Conservation (phyloP, 2,329 filamentous ascomycete species). For the Endoconidiophora laricicola region DNA sequence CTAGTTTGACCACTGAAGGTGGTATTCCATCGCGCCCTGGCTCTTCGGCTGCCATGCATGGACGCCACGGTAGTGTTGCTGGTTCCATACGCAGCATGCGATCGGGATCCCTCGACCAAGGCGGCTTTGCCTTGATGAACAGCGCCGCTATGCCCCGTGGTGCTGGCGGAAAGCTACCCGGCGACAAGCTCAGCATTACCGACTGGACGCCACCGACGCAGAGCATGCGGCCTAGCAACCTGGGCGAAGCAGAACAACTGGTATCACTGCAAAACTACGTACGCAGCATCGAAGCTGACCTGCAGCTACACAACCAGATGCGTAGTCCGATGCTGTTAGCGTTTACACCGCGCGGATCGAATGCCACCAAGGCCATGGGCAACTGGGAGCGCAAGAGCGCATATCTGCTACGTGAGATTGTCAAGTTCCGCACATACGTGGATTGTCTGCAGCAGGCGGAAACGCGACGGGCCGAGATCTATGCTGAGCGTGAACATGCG, state of each 20-base stretch:
- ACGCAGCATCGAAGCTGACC: constrained; percentile 66
- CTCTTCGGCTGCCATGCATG: constrained; percentile 23
- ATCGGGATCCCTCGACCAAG: constrained; percentile 46
- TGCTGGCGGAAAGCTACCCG: constrained; percentile 45
- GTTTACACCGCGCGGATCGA: constrained; percentile 70
- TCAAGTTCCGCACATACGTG: constrained; percentile 93
- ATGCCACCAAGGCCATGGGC: constrained; percentile 68
- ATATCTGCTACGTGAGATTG: constrained; percentile 81
- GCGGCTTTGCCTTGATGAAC: constrained; percentile 28
- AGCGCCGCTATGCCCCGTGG: constrained; percentile 25
- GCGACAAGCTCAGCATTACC: constrained; percentile 66
- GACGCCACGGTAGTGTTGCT: constrained; percentile 26
- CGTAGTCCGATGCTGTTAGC: constrained; percentile 76
- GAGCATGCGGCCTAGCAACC: constrained; percentile 69
- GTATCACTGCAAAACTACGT: constrained; percentile 63
- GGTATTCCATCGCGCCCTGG: constrained; percentile 29
- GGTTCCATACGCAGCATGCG: constrained; percentile 25
- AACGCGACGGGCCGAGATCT: constrained; percentile 52
- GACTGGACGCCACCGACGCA: constrained; percentile 85
- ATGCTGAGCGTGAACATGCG: constrained; percentile 36
- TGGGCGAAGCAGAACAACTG: constrained; percentile 69
- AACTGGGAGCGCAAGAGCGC: constrained; percentile 97
- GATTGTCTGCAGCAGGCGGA: constrained; percentile 64
- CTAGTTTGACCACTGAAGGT: background rate
- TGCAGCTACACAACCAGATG: constrained; percentile 75